A percentile compares a stretch with the other conserved stretches of the same genome.
Conservation (phyloP, 352 stramenopile species). For the Bremia lactucae region DNA sequence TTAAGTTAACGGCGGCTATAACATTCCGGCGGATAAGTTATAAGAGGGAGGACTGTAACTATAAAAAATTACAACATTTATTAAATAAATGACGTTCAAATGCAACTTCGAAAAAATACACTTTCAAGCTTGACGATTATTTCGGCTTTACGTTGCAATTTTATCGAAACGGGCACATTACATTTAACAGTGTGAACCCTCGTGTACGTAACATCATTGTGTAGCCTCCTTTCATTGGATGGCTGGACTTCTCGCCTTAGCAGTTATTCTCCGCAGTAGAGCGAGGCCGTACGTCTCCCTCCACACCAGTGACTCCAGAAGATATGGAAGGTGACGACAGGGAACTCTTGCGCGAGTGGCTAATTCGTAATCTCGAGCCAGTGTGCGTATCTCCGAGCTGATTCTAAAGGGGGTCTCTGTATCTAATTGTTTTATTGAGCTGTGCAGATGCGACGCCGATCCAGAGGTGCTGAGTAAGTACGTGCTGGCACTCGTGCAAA, state of each 20-base stretch:
- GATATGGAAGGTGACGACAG: constrained; percentile 68
- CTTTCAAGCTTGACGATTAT: too few relatives aligned
- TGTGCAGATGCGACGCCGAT: constrained; percentile 67
- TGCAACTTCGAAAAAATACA: too few relatives aligned
- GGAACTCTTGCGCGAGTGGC: constrained; percentile 79
- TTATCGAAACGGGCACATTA: too few relatives aligned
- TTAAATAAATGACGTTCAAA: too few relatives aligned
- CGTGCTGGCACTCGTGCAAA: constrained; percentile 76
- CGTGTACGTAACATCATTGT: too few relatives aligned
- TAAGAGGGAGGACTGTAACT: too few relatives aligned
- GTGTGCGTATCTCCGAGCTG: constrained; percentile 33
- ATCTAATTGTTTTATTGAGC: background rate
- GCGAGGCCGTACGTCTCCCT: constrained; percentile 1
- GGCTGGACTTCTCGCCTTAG: constrained; percentile 10
- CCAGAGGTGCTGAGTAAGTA: constrained; percentile 84
- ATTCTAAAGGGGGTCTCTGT: background rate
- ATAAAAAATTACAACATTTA: too few relatives aligned
- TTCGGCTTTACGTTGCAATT: too few relatives aligned
- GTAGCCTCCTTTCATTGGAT: constrained; percentile 18
- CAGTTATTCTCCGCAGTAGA: constrained; percentile 11
- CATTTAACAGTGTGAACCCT: too few relatives aligned
- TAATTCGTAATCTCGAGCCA: constrained; percentile 75
- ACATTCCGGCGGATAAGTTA: too few relatives aligned
- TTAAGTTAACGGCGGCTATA: too few relatives aligned
- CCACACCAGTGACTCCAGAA: constrained; percentile 1